Percentiles rank a stretch among this genome's conserved stretches.
phyloP scores from a whole-genome alignment of 768 basidiomycete species.

The Amanita rubescens region DNA sequence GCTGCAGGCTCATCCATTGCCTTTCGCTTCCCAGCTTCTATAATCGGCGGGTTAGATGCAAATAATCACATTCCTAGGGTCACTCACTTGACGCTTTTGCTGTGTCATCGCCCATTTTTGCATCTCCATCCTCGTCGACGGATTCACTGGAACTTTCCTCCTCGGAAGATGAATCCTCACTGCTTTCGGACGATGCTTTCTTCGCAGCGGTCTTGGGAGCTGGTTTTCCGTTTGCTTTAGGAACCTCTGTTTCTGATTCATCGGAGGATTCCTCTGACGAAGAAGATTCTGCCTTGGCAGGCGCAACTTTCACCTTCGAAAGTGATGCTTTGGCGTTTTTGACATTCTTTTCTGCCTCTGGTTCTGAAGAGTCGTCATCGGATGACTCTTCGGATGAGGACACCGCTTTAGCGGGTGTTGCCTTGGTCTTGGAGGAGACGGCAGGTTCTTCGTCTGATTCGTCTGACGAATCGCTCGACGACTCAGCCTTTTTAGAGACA shows the following conservation, averaged over 20 bases:
- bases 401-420: not conserved
- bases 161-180: not conserved
- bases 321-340: not conserved
- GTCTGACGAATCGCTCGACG: slow-evolving; percentile 7
- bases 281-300: not conserved
- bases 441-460: slow-evolving; percentile 12
- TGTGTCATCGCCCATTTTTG: slow-evolving; percentile 48
- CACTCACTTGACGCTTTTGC: slow-evolving; percentile 32
- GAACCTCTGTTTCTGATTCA: not conserved
- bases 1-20: slow-evolving; percentile 54
- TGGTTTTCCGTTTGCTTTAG: not conserved
- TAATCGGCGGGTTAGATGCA: slow-evolving; percentile 5
- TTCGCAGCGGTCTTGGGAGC: slow-evolving; percentile 14
- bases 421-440: slow-evolving; percentile 9
- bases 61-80: not conserved
- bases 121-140: slow-evolving; percentile 35
- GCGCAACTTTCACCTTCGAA: not conserved
- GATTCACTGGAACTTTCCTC: slow-evolving; percentile 15
- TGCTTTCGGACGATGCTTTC: slow-evolving; percentile 19
- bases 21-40: slow-evolving; percentile 69
- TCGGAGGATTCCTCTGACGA: slow-evolving; percentile 8
- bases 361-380: slow-evolving; percentile 15
- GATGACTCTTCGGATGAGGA: slow-evolving; percentile 8
- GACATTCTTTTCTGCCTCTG: slow-evolving; percentile 1
- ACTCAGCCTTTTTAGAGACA: too few relatives aligned